phyloP scores from a whole-genome alignment of 306 rosid species.

The Spatholobus suberectus region DNA sequence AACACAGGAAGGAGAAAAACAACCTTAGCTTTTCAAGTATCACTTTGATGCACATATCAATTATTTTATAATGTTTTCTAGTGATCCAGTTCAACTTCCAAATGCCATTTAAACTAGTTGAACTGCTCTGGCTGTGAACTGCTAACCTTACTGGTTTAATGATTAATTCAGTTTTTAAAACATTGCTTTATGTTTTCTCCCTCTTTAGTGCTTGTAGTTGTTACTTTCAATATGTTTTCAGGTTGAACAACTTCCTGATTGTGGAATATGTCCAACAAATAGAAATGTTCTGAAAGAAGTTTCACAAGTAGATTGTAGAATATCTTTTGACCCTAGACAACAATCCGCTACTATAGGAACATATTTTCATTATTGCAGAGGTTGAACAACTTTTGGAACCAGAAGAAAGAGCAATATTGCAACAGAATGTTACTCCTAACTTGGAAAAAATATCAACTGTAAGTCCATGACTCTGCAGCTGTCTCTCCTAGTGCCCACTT shows the following conservation, averaged over 20 bases:
- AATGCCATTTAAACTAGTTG: neutral
- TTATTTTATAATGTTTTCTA: neutral
- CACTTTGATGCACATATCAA: neutral
- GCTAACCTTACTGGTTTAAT: neutral
- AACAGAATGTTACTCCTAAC: conserved; percentile 65
- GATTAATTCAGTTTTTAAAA: neutral
- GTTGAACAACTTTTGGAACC: conserved; percentile 85
- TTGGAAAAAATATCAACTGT: conserved; percentile 78
- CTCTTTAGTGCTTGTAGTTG: conserved; percentile 10
- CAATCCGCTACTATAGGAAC: neutral
- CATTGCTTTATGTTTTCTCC: conserved; percentile 19
- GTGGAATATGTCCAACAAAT: neutral
- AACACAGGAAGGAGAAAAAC: neutral
- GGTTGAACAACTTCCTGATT: conserved; percentile 12
- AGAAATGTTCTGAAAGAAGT: conserved; percentile 25
- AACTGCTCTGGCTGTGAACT: neutral
- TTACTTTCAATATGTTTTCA: conserved; percentile 8
- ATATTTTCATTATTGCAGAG: conserved; percentile 63
- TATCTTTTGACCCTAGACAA: neutral
- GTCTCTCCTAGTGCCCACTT: conserved; percentile 28
- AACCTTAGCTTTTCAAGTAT: neutral
- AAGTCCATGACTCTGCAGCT: conserved; percentile 40
- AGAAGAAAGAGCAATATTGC: conserved; percentile 77
- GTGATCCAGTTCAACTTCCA: neutral
- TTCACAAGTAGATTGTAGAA: conserved; percentile 23